Evolutionary conservation across 257 asterid genomes (phyloP).

Genomic region (Solanum piurae): DNA sequence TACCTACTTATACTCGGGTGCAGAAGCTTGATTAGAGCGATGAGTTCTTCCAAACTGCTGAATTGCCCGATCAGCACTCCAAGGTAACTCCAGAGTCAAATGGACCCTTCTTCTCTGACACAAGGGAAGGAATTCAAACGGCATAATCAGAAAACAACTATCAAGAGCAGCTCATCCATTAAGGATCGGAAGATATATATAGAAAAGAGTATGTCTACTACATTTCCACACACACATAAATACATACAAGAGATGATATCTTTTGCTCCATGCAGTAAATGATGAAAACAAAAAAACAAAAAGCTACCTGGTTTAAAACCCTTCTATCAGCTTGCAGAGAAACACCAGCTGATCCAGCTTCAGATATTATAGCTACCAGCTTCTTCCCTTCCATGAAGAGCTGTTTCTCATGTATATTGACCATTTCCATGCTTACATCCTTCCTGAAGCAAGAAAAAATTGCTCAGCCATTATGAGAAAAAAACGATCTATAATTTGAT

Average conservation of each 20-base stretch:
- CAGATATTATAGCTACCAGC: slow-evolving; percentile 86
- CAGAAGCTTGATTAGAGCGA: slow-evolving; percentile 97
- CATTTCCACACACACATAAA: background rate
- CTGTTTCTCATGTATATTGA: slow-evolving; percentile 95
- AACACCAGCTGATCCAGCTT: slow-evolving; percentile 99
- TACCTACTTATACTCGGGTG: slow-evolving; percentile 85
- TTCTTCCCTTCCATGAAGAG: slow-evolving; percentile 93
- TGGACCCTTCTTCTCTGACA: slow-evolving; percentile 94
- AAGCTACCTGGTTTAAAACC: slow-evolving; percentile 75
- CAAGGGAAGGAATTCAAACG: slow-evolving; percentile 14
- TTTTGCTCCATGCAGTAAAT: background rate
- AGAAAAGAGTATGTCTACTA: background rate
- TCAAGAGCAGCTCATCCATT: slow-evolving; percentile 4
- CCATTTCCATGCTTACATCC: slow-evolving; percentile 98
- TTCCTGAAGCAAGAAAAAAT: slow-evolving; percentile 41
- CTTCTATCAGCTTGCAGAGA: slow-evolving; percentile 98
- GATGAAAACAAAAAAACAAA: background rate
- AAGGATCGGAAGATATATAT: background rate
- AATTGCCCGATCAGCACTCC: slow-evolving; percentile 99
- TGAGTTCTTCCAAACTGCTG: slow-evolving; percentile 99
- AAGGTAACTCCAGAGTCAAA: slow-evolving; percentile 89
- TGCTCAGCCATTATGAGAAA: slow-evolving; percentile 8
- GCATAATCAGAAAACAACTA: slow-evolving; percentile 7
- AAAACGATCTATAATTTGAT: background rate
- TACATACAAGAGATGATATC: background rate